Evolutionary conservation across 2,329 filamentous ascomycete species (phyloP).

Genomic region (Botrytis byssoidea): DNA sequence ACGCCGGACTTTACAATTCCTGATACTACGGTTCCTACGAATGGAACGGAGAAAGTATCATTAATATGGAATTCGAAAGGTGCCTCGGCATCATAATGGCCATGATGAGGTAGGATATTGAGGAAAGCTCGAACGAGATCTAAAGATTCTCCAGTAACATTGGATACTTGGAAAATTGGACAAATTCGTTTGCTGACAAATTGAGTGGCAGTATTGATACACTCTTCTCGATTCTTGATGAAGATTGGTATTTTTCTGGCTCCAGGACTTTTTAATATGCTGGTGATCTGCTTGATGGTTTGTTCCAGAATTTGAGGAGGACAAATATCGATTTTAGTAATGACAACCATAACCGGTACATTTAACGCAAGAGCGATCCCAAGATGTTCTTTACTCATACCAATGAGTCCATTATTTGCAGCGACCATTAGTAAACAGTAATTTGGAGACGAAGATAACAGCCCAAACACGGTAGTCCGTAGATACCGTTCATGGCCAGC

Average conservation of each 20-base stretch:
- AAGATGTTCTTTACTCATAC: slow-evolving; percentile 97
- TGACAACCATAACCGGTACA: slow-evolving; percentile 94
- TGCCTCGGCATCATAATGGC: slow-evolving; percentile 82
- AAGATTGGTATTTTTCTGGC: slow-evolving; percentile 95
- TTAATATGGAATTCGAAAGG: slow-evolving; percentile 96
- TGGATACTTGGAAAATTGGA: slow-evolving; percentile 96
- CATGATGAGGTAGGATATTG: slow-evolving; percentile 92
- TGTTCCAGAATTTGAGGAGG: slow-evolving; percentile 92
- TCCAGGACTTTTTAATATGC: slow-evolving; percentile 90
- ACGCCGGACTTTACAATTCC: slow-evolving; percentile 88
- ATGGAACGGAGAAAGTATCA: slow-evolving; percentile 96
- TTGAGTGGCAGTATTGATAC: slow-evolving; percentile 91
- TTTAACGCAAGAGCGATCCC: slow-evolving; percentile 93
- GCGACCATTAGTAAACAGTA: slow-evolving; percentile 98
- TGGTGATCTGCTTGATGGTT: slow-evolving; percentile 85
- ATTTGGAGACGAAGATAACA: slow-evolving; percentile 91
- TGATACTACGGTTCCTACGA: slow-evolving; percentile 93
- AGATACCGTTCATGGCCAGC: slow-evolving; percentile 95
- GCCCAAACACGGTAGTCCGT: slow-evolving; percentile 91
- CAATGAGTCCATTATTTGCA: slow-evolving; percentile 93
- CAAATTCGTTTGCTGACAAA: slow-evolving; percentile 95
- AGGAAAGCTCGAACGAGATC: slow-evolving; percentile 89
- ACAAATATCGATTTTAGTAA: slow-evolving; percentile 98
- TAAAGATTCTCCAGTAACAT: slow-evolving; percentile 89
- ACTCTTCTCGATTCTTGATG: slow-evolving; percentile 87